Evolutionary conservation across 1,284 basidiomycete species (phyloP), one percentile per base, ranked within the genome.

Genomic region (Sutorius eximius): DNA sequence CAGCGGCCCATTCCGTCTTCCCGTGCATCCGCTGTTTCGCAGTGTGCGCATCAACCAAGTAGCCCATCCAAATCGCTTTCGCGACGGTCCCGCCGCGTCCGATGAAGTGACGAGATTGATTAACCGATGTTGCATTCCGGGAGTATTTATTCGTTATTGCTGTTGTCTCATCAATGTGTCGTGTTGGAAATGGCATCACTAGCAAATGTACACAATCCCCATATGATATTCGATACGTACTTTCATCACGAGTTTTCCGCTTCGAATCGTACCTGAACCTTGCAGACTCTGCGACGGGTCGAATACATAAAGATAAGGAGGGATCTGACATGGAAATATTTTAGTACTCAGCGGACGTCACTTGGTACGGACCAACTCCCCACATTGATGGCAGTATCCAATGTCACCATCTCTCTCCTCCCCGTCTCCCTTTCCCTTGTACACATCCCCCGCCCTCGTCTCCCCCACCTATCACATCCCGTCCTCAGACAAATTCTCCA

Each of bases 341-440:
- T 57, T 54, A 55, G 43, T 43, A 56, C 49, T 51, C 42, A 45
- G 50, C 55, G 18, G 45, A 9, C 47, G 24, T 49, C 42, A 36
- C 41, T 37, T 37, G n/a, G 11, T 20, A 38, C 10, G 29, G 30
- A 15, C 24, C 18, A 33, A 30, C n/a, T 51, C 48, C 45, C 49
- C 50, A 32, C 5, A 45, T 61, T 53, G 56, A 69, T 69, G 71
- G 62, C 71, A 34, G 53, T 55, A 33, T 69, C 62, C 63, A 72
- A 71, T 55, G 79, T 82, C 56, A 89, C 87, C 56, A 82, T 89
- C 59, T 77, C 85, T 44, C 78, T 88, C 51, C 83, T 89, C 61
- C 84, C 85, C 32, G 79, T 85, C 52, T 79, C 84, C 42, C 81
- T 89, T 53, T 82, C 83, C 53, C 83, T 89, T 63, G 82, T 87